Evolutionary conservation across 139 green algal species (phyloP).

Genomic region (Coelastrella sp.): DNA sequence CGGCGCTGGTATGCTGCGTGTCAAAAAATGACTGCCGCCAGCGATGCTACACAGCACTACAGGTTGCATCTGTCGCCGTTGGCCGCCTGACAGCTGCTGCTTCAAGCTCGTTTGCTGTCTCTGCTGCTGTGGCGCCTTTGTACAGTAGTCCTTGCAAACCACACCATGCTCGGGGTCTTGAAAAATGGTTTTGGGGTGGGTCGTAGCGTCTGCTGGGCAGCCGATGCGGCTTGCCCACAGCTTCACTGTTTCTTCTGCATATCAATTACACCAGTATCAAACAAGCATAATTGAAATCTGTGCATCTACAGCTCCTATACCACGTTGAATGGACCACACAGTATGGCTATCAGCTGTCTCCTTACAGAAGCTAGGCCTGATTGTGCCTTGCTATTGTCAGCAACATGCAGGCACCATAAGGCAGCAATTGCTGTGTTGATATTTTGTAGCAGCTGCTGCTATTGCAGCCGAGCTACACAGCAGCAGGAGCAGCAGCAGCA

Average conservation of each 20-base stretch:
- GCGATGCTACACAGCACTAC: conserved; percentile 16
- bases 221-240: neutral
- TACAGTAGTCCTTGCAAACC: neutral
- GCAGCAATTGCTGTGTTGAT: no score
- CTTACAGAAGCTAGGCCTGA: no score
- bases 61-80: neutral
- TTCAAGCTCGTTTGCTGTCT: neutral
- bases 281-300: neutral
- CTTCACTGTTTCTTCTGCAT: neutral
- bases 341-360: no score
- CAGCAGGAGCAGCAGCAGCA: no score
- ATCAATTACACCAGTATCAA: neutral
- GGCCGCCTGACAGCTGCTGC: neutral
- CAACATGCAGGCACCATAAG: no score
- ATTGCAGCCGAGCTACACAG: no score
- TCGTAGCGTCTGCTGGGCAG: neutral
- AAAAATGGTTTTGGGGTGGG: neutral
- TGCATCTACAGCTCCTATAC: neutral
- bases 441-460: no score
- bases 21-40: neutral
- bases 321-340: no score
- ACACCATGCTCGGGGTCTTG: neutral
- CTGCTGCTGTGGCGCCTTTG: neutral
- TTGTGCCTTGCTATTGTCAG: no score
- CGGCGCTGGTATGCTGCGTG: neutral